Percentiles rank a stretch among this genome's conserved stretches.
Conservation (phyloP, 192 early-diverging fungal genomes). For the Umbelopsis vinacea region DNA sequence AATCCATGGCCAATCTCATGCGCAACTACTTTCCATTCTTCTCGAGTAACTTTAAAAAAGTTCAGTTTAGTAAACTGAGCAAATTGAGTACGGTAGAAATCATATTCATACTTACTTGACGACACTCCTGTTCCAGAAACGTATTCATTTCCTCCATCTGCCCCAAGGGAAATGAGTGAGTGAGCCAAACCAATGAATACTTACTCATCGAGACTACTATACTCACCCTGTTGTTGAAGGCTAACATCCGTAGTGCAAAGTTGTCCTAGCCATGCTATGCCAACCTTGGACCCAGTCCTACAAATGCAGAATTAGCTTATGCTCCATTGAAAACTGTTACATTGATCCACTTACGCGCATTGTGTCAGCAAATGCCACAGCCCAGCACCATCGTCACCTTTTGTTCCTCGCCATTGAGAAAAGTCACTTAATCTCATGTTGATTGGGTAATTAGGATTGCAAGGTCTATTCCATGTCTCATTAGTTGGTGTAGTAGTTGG, state of each 20-base stretch:
- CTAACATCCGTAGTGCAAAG: slow-evolving; percentile 54
- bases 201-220: no score
- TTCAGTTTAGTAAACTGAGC: not conserved
- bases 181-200: not conserved
- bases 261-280: slow-evolving; percentile 85
- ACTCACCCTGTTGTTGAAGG: not conserved
- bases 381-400: slow-evolving; percentile 74
- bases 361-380: slow-evolving; percentile 96
- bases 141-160: slow-evolving; percentile 51
- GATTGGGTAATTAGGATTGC: slow-evolving; percentile 71
- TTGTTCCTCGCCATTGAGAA: slow-evolving; percentile 79
- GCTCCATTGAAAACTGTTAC: not conserved
- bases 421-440: slow-evolving; percentile 84
- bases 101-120: slow-evolving; percentile 48
- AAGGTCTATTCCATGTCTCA: slow-evolving; percentile 79
- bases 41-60: slow-evolving; percentile 47
- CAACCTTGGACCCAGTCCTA: slow-evolving; percentile 77
- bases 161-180: not conserved
- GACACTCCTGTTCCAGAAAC: slow-evolving; percentile 88
- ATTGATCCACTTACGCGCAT: slow-evolving; percentile 54
- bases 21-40: slow-evolving; percentile 94
- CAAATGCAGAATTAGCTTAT: slow-evolving; percentile 1
- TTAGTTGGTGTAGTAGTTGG: slow-evolving; percentile 42
- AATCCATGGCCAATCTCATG: slow-evolving; percentile 93
- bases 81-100: not conserved